Evolutionary conservation across 371 early-diverging fungal genomes (phyloP), one percentile per base, ranked within the genome.

Genomic region (Batkoa obscura): DNA sequence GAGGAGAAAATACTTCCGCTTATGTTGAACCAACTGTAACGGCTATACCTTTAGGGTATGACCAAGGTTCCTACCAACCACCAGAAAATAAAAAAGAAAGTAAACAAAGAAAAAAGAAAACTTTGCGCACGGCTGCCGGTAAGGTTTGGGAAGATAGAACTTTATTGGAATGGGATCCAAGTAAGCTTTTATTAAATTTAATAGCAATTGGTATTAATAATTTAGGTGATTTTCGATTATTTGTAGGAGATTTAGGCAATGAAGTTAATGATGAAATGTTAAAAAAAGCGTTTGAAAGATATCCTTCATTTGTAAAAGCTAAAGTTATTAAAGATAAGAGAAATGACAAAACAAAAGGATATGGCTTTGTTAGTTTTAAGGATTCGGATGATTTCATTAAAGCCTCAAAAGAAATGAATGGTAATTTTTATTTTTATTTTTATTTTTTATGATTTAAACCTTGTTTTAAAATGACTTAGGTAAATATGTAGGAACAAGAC

Each of bases 131-230:
- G 23, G 96, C 94, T 0, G 97, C 88, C 46, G 97, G 95, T 10
- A 83, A 90, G 66, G 76, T 85, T 9, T 96, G 97, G 97, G 88
- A 90, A 61, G 97, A 96, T 60, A 62, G 74, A n/a, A 79, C 90
- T 2, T 65, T 96, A 39, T 70, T 71, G 42, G 90, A 92, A 41
- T 96, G 94, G 92, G 90, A 91, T 56, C 69, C 75, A 12, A 78
- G 82, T 81, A 74, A 54, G 73, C 60, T 1, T 3, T 45, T 6
- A 43, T 50, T 43, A 6, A 48, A 49, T 35, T 36, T 15, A 58
- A 1, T 34, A 35, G 4, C 23, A 37, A 6, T 31, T n/a, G 38
- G 2, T 50, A 23, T 23, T 23, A 23, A 23, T 23, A 30, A 15
- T 49, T 33, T 57, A 83, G 87, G 85, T 52, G 91, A 89, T 60